phyloP scores from a whole-genome alignment of 2,329 filamentous ascomycete species.

The Fulvia fulva region DNA sequence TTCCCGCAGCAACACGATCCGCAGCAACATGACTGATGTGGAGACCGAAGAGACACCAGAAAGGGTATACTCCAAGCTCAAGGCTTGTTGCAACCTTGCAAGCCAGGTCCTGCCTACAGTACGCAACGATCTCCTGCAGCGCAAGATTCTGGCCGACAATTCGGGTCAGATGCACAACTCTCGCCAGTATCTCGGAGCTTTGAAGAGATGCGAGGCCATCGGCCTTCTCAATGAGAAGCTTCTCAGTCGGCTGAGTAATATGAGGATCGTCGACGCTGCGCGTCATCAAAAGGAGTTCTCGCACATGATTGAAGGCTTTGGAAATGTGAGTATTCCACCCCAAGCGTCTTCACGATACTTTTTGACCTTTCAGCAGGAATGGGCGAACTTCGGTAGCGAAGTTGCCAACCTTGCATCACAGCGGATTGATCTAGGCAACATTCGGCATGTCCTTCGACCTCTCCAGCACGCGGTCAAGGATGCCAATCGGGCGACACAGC shows the following conservation, averaged over 20 bases:
- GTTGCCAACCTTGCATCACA: conserved; percentile 48
- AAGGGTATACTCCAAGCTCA: conserved; percentile 72
- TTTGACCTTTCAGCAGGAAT: conserved; percentile 48
- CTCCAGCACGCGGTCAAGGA: conserved; percentile 82
- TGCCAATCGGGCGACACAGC: conserved; percentile 67
- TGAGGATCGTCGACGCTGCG: conserved; percentile 81
- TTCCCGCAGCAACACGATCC: conserved; percentile 45
- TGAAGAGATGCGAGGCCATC: conserved; percentile 66
- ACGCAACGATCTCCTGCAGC: conserved; percentile 61
- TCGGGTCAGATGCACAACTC: conserved; percentile 34
- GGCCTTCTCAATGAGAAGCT: conserved; percentile 71
- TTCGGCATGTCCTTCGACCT: conserved; percentile 69
- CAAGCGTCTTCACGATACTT: neutral
- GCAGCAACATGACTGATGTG: conserved; percentile 58
- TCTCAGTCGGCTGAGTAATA: conserved; percentile 66
- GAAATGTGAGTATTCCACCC: conserved; percentile 44
- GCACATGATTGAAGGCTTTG: conserved; percentile 70
- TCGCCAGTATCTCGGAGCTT: conserved; percentile 65
- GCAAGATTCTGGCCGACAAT: conserved; percentile 60
- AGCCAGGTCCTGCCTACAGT: conserved; percentile 67
- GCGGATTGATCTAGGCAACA: conserved; percentile 53
- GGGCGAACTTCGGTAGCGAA: conserved; percentile 61
- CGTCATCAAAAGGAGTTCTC: conserved; percentile 62
- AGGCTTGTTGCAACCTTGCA: conserved; percentile 68
- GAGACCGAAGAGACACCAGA: conserved; percentile 82